Evolutionary conservation across 805 yeast species (phyloP), one percentile per base, ranked within the genome.

Genomic region (Scheffersomyces lignosus): DNA sequence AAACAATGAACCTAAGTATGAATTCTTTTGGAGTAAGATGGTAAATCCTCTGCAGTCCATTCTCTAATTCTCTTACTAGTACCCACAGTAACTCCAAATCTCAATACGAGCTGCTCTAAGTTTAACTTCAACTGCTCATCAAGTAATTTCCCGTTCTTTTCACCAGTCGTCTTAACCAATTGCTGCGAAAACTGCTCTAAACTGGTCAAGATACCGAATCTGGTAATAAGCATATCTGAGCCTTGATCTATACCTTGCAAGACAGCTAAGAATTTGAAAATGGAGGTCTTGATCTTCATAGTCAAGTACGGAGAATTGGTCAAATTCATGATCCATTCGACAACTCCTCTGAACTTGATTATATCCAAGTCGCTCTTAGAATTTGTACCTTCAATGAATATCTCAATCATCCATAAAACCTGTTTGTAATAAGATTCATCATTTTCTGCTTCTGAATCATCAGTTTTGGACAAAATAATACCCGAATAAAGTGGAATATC

Each of bases 291-390:
- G 27, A 78, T 44, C 27, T 63, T 64, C 20, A 62, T 46, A 27
- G 62, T 62, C 16, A 71, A 41, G 46, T 70, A 79, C 23, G 83
- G 81, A 5, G 81, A 71, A 41, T 71, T 70, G 25, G 64, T 44
- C 37, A 83, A 59, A 40, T 80, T 78, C 51, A 83, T 47, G 2
- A 77, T 44, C 81, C 88, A 80, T 45, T 88, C 96, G 37, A 87
- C 58, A 2, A 83, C 71, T 5, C 80, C 81, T 37, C 66, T 71
- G 33, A 62, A 66, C 41, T 73, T 68, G 37, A 86, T 56, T 1
- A 79, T 53, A 17, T 68, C 61, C 34, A 86, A 66, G 52, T 88
- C 95, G 7, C 57, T 55, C 10, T 34, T 22, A 15, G 67, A 64
- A 9, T 66, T 71, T 2, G 75, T 55, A n/a, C 85, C 81, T 10